These are phyloP conservation scores for Calophaca sinica DNA, from an alignment of 306 rosid genomes.

Conservation along the genomic window DNA sequence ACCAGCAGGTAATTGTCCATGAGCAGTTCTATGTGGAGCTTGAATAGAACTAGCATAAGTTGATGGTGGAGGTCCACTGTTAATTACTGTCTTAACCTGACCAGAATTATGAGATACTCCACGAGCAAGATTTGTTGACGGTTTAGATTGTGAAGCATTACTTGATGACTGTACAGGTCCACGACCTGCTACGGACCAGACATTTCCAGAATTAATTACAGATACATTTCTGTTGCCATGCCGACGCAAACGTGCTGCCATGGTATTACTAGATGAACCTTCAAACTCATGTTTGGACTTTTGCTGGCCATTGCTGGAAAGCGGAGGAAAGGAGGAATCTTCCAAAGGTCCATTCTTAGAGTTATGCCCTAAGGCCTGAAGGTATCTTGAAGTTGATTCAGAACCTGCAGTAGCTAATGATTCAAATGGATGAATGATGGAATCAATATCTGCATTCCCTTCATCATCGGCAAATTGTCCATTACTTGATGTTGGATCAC, in stretches of 20 bases:
- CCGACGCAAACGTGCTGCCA: slow-evolving; percentile 90
- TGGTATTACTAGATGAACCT: slow-evolving; percentile 62
- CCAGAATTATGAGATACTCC: slow-evolving; percentile 48
- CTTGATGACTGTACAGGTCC: slow-evolving; percentile 55
- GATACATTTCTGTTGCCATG: slow-evolving; percentile 60
- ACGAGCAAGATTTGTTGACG: slow-evolving; percentile 50
- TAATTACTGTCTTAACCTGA: slow-evolving; percentile 41
- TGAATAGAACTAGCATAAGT: slow-evolving; percentile 63
- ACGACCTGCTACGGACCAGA: slow-evolving; percentile 77
- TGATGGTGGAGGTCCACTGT: slow-evolving; percentile 47
- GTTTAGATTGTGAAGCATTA: slow-evolving; percentile 58
- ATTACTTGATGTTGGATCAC: slow-evolving; percentile 52
- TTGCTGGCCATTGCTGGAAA: slow-evolving; percentile 64
- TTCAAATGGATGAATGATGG: slow-evolving; percentile 68
- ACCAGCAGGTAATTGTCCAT: slow-evolving; percentile 56
- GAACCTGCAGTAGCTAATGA: slow-evolving; percentile 57
- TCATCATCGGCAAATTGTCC: slow-evolving; percentile 60
- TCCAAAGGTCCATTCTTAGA: slow-evolving; percentile 58
- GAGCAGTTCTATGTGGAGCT: slow-evolving; percentile 52
- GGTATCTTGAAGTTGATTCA: slow-evolving; percentile 78
- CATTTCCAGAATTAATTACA: slow-evolving; percentile 68
- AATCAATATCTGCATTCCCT: slow-evolving; percentile 62
- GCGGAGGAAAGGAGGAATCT: slow-evolving; percentile 93
- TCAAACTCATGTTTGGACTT: slow-evolving; percentile 65
- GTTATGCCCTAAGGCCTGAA: slow-evolving; percentile 81